Base-by-base conservation (phyloP, 768 basidiomycete genomes). In the Clitopilus passeckerianus region DNA sequence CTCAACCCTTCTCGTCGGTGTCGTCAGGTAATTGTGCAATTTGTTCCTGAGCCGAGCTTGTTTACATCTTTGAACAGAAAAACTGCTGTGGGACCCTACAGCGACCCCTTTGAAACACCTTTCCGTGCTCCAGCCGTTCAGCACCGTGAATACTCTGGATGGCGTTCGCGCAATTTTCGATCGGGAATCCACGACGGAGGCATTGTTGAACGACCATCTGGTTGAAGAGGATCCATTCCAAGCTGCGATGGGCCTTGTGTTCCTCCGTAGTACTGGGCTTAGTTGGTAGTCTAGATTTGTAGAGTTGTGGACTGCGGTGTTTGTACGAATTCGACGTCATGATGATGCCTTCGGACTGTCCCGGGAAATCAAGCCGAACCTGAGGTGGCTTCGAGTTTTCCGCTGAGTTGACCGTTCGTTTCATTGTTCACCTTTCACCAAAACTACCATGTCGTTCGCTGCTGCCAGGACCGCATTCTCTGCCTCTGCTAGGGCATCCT, bases 171-270 rank as follows among this genome's bases (percentile, higher is more conserved):
- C 53, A 7, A 59, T 60, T 2, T 57, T 68, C 63, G 60, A 61
- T 27, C 59, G 68, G 54, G 61, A 67, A 18, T 63, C 61, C 24
- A 58, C 77, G 41, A 62, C 72, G 50, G 66, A 69, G 23, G 67
- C 67, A 22, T 63, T 79, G 59, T 64, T 77, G 7, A 71, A 76
- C 59, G 71, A 74, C 34, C 65, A 64, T 10, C 64, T 80, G 41
- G 69, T 66, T 5, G 60, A 58, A 34, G 66, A 66, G 20, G 76
- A 77, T 58, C 75, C 79, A 20, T 80, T 82, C 60, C 73, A 75
- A 59, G 78, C 76, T n/a, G 75, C 80, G 8, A 80, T 82, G 78
- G 78, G 78, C 20, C 66, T 81, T 30, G 72, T 77, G 6, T 71
- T 77, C 53, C 65, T 77, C 58, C 74, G 75, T 15, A 70, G 71